These are phyloP conservation scores for Pulveroboletus sp. DNA, from an alignment of 768 basidiomycete species.

Conservation along the genomic window DNA sequence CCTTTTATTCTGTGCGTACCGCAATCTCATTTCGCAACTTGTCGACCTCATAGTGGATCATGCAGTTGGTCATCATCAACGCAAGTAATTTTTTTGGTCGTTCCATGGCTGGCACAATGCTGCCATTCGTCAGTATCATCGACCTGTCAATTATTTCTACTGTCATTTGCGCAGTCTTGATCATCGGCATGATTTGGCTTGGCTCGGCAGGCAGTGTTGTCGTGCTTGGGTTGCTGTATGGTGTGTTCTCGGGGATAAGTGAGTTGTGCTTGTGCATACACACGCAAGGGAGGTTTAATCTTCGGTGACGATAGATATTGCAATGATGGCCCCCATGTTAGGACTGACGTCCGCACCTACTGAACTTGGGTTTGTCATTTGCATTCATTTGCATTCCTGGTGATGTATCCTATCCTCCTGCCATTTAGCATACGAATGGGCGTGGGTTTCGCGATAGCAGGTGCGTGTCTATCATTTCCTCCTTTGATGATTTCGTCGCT, in stretches of 20 bases:
- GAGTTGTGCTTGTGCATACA: too few species aligned
- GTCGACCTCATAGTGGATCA: neutral
- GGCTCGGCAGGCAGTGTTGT: constrained; percentile 33
- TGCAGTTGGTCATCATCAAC: constrained; percentile 53
- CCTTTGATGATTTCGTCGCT: neutral
- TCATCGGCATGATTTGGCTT: constrained; percentile 40
- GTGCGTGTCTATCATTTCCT: constrained; percentile 19
- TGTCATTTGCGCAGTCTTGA: constrained; percentile 22
- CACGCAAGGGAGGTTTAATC: too few species aligned
- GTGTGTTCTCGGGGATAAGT: constrained; percentile 34
- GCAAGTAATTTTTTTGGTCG: constrained; percentile 48
- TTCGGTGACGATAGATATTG: constrained; percentile 30
- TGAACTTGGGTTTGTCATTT: constrained; percentile 45
- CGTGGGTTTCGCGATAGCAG: constrained; percentile 44
- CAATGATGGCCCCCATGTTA: constrained; percentile 41
- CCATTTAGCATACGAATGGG: constrained; percentile 39
- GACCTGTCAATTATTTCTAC: constrained; percentile 40
- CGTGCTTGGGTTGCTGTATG: constrained; percentile 40
- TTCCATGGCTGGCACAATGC: constrained; percentile 39
- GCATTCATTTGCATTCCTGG: too few species aligned
- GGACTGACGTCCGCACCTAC: constrained; percentile 41
- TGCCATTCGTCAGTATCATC: constrained; percentile 40
- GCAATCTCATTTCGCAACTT: neutral
- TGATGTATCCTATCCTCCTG: neutral
- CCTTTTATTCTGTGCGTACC: constrained; percentile 51